Evolutionary conservation across 164 flowering plant genomes (phyloP).

Genomic region (Nelumbo lutea): DNA sequence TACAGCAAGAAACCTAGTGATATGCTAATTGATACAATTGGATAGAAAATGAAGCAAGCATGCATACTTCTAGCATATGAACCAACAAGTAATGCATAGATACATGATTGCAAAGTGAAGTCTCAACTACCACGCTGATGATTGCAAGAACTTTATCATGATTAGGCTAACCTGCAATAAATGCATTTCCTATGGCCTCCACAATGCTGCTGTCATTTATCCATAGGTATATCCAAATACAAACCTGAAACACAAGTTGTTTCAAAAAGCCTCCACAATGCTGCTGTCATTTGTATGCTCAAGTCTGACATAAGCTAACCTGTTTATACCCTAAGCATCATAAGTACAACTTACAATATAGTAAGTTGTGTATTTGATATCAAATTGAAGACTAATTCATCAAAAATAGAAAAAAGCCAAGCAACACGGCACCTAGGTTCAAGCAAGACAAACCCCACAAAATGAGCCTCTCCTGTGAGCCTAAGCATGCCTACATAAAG

Average conservation of each 20-base stretch:
- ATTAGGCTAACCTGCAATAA: slow-evolving; percentile 66
- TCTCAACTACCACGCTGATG: neutral
- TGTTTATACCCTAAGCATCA: neutral
- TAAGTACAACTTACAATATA: too few relatives aligned
- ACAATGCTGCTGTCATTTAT: slow-evolving; percentile 61
- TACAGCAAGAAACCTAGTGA: slow-evolving; percentile 80
- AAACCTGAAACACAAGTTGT: slow-evolving; percentile 36
- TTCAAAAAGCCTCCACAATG: neutral
- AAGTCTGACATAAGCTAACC: neutral
- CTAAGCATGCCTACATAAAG: too few relatives aligned
- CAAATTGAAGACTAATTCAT: too few relatives aligned
- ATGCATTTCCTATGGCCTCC: slow-evolving; percentile 68
- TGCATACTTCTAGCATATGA: neutral
- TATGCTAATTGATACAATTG: slow-evolving; percentile 75
- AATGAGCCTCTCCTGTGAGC: too few relatives aligned
- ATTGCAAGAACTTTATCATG: neutral
- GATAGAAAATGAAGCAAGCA: slow-evolving; percentile 10
- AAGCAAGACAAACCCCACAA: too few relatives aligned
- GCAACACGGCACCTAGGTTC: too few relatives aligned
- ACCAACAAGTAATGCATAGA: neutral
- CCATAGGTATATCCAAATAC: slow-evolving; percentile 91
- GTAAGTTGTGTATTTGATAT: too few relatives aligned
- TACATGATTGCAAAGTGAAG: neutral
- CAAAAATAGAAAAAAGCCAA: too few relatives aligned
- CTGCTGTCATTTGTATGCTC: too few relatives aligned